Evolutionary conservation across 768 basidiomycete genomes (phyloP), one percentile per base, ranked within the genome.

Genomic region (Serendipita sp.): DNA sequence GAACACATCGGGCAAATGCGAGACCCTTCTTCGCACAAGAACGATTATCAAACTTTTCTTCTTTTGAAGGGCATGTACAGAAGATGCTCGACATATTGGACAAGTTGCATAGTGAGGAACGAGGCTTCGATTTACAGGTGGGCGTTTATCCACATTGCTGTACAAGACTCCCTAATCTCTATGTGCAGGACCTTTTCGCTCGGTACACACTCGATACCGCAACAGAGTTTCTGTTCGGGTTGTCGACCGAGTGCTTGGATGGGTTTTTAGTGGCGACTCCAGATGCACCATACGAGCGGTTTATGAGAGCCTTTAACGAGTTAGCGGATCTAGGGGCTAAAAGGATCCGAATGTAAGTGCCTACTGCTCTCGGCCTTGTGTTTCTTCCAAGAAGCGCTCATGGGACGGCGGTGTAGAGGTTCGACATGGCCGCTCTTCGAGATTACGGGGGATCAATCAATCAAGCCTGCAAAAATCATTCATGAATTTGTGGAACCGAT

Each of bases 21-120:
- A 81, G 86, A 3, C 86, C 86, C 2, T 88, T 86, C 73, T 87
- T 88, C 68, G 79, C 84, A 14, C 78, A 79, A n/a, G 85, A 88
- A 64, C 79, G 86, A 30, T 79, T 83, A 44, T 78, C 81, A 5
- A 85, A 88, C 68, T 85, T 85, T 60, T 79, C 84, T 17, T 74
- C 81, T 45, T 86, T 88, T 67, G 84, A 87, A 66, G 74, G 72
- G 44, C 78, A 84, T 65, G 73, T 78, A 5, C 64, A 69, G 22
- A 75, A 74, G n/a, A 78, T 81, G 0, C 61, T 61, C 42, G 41
- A 60, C 16, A 56, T 65, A 20, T 42, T 67, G 20, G 64, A 45
- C n/a, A 43, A 61, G 42, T 42, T 61, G 38, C 42, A 56, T 65
- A 7, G 34, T 50, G n/a, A 42, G 44, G 20, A 43, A 17, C 50